Evolutionary conservation across 2,329 filamentous ascomycete species (phyloP).

Genomic region (Alternaria metachromatica): DNA sequence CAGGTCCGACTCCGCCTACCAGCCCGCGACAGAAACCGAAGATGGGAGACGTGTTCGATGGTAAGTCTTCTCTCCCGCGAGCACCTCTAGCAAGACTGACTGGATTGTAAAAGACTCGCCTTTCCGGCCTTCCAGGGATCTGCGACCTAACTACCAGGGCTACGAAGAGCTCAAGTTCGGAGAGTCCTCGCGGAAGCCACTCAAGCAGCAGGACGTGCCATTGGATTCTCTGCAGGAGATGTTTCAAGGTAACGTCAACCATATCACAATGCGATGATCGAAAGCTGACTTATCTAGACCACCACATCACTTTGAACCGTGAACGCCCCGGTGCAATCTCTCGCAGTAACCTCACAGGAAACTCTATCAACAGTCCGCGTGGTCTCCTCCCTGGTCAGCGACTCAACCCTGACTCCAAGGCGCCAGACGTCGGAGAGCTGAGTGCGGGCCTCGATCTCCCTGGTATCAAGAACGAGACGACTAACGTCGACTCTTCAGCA

Average conservation of each 20-base stretch:
- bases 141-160: conserved; percentile 1
- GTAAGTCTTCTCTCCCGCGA: not conserved
- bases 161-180: not conserved
- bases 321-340: not conserved
- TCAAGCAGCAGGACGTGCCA: not conserved
- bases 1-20: not conserved
- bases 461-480: not conserved
- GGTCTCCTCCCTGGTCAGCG: not conserved
- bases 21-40: not conserved
- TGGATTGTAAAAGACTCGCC: conserved; percentile 7
- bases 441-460: conserved; percentile 23
- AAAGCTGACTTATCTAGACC: not conserved
- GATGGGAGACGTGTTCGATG: not conserved
- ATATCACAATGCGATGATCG: not conserved
- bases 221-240: conserved; percentile 1
- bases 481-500: not conserved
- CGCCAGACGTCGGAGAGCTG: conserved; percentile 24
- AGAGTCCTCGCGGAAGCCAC: not conserved
- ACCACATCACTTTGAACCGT: not conserved
- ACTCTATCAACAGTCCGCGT: not conserved
- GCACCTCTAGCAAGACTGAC: not conserved
- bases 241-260: not conserved
- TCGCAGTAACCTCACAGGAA: not conserved
- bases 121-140: not conserved
- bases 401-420: conserved; percentile 3